phyloP scores from a whole-genome alignment of 2,329 filamentous ascomycete genomes.

The Cercospora nicotianae region DNA sequence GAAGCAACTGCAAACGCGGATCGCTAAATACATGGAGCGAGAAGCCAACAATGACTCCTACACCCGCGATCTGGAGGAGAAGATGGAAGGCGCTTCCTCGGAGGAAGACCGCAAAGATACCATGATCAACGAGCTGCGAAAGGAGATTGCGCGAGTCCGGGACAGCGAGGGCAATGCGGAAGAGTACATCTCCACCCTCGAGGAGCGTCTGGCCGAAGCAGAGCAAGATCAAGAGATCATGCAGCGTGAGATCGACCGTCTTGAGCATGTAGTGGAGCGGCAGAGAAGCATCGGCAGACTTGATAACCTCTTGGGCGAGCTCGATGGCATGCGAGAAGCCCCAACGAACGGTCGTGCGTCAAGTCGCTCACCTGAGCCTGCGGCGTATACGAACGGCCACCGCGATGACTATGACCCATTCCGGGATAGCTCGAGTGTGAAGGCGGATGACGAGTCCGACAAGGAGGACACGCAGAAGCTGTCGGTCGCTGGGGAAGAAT shows the following conservation, averaged over 20 bases:
- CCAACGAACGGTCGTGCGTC: constrained; percentile 23
- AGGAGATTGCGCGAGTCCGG: constrained; percentile 81
- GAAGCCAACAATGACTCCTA: constrained; percentile 92
- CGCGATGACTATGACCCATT: constrained; percentile 31
- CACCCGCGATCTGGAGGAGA: constrained; percentile 84
- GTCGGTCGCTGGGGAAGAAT: constrained; percentile 11
- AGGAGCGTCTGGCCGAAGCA: constrained; percentile 90
- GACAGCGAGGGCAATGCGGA: constrained; percentile 90
- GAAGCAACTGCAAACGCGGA: constrained; percentile 78
- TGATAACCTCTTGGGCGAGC: constrained; percentile 85
- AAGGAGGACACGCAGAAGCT: constrained; percentile 22
- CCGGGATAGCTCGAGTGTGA: constrained; percentile 20
- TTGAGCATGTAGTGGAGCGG: constrained; percentile 93
- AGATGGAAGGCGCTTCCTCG: constrained; percentile 84
- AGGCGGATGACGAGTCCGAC: constrained; percentile 23
- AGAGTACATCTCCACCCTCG: constrained; percentile 95
- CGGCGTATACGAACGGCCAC: constrained; percentile 28
- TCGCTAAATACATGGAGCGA: constrained; percentile 91
- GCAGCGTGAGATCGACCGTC: constrained; percentile 90
- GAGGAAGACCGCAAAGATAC: constrained; percentile 91
- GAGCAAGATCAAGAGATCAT: constrained; percentile 96
- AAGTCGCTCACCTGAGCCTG: constrained; percentile 12
- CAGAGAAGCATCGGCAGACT: constrained; percentile 93
- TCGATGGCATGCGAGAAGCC: constrained; percentile 56
- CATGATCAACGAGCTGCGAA: constrained; percentile 82